These are phyloP conservation scores for Skeletonema grethae DNA, from an alignment of 108 stramenopile genomes.

Conservation along the genomic window DNA sequence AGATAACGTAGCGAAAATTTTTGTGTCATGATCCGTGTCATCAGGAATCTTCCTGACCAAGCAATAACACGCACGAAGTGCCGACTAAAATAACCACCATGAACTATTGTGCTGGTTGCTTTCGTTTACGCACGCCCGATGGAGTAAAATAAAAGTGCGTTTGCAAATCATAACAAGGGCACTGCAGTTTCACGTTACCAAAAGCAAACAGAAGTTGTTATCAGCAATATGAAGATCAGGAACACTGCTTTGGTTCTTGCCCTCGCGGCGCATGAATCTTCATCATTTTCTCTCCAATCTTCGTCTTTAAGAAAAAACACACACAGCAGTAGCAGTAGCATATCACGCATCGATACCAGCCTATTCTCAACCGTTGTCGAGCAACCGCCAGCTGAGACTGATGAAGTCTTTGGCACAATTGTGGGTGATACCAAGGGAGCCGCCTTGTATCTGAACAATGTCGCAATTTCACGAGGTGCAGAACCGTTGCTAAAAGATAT, in stretches of 20 bases:
- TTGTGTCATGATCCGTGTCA: too few relatives aligned
- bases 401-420: neutral
- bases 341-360: neutral
- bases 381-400: neutral
- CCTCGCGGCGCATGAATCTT: neutral
- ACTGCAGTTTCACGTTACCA: neutral
- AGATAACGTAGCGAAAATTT: too few relatives aligned
- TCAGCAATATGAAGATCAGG: neutral
- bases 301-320: neutral
- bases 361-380: neutral
- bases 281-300: neutral
- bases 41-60: too few relatives aligned
- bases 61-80: conserved; percentile 1
- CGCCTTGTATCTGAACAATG: conserved; percentile 56
- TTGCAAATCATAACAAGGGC: neutral
- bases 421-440: conserved; percentile 68
- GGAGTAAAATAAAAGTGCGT: neutral
- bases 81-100: neutral
- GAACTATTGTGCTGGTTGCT: too few relatives aligned
- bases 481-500: conserved; percentile 45
- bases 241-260: conserved; percentile 1
- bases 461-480: conserved; percentile 56
- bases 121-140: too few relatives aligned
- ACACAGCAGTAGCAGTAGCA: neutral
- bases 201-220: neutral